These are phyloP conservation scores for Magnaporthiopsis incrustans DNA, from an alignment of 2,329 filamentous ascomycete species.

Conservation along the genomic window DNA sequence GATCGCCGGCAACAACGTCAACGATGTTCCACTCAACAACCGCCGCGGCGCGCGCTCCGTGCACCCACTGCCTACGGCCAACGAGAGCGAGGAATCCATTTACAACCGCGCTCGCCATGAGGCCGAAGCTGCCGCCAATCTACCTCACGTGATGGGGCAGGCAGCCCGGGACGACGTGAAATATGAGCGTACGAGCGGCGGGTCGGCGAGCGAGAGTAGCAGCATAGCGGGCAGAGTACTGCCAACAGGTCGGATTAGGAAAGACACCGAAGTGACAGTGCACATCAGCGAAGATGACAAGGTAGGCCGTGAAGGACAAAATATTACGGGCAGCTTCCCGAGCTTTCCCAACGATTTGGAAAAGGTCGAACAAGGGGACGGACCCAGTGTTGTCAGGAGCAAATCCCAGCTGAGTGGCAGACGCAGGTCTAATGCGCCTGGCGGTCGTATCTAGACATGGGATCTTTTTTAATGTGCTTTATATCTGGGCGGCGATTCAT, in stretches of 20 bases:
- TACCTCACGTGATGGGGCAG: not conserved
- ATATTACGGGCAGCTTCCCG: not conserved
- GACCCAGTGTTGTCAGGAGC: not conserved
- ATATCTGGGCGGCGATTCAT: not conserved
- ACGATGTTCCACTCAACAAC: not conserved
- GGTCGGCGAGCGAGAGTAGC: not conserved
- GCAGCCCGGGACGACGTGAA: not conserved
- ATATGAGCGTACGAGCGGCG: not conserved
- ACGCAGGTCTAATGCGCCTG: not conserved
- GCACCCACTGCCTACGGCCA: not conserved
- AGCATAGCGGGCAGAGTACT: not conserved
- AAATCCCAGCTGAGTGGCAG: not conserved
- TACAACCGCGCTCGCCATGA: not conserved
- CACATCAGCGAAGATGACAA: not conserved
- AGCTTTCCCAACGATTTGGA: not conserved
- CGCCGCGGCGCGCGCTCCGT: not conserved
- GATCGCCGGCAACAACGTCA: not conserved
- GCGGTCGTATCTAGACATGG: not conserved
- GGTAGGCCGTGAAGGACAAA: too few relatives aligned
- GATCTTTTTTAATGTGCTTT: not conserved
- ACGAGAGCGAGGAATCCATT: slow-evolving; percentile 1
- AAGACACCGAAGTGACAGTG: not conserved
- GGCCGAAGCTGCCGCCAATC: not conserved
- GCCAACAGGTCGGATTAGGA: not conserved
- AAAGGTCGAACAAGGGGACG: not conserved